Base-by-base conservation (phyloP, 2,329 filamentous ascomycete species). In the Alternaria metachromatica region DNA sequence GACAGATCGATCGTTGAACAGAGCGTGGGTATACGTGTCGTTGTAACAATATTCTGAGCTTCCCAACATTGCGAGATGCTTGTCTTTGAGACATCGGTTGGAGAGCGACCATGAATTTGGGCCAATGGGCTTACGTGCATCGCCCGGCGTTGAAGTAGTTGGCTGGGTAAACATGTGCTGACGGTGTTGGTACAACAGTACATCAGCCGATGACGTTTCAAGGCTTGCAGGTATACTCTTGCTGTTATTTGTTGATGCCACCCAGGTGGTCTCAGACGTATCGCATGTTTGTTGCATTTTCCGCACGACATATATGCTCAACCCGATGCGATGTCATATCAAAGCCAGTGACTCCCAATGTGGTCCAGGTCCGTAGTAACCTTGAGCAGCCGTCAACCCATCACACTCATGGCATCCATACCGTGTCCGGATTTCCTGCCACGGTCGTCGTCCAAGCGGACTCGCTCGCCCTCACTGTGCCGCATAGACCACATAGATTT, bases 361-460 rank as follows among this genome's bases (percentile, higher is more conserved):
- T 87, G 12, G 85, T 87, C 88, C 89, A 92, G 6, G 90, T 80
- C 4, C 66, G 72, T 9, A 67, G 68, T 11, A 43, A 53, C 5
- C 59, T 64, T 51, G 89, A 88, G 15, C 87, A 88, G 75, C 91
- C 89, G 2, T 82, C 80, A 0, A 90, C 86, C 86, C 87, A 92
- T 48, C 89, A 82, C 23, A 89, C 89, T n/a, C 81, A 80, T 1
- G 82, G 78, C 18, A 88, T 82, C 89, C 89, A 92, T 2, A 84
- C 79, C 0, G 88, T 87, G 4, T 84, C 80, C 0, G 83, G 82
- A 0, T 85, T 82, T 57, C 83, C 78, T 82, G 78, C 2, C 76
- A 76, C 2, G 72, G 84, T 21, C 84, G 83, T 60, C 6, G 60
- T 56, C 72, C 70, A 76, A 6, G 71, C 68, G 5, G 63, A 63